Evolutionary conservation across 1,284 basidiomycete genomes (phyloP).

Genomic region (Leccinum pachyderme): DNA sequence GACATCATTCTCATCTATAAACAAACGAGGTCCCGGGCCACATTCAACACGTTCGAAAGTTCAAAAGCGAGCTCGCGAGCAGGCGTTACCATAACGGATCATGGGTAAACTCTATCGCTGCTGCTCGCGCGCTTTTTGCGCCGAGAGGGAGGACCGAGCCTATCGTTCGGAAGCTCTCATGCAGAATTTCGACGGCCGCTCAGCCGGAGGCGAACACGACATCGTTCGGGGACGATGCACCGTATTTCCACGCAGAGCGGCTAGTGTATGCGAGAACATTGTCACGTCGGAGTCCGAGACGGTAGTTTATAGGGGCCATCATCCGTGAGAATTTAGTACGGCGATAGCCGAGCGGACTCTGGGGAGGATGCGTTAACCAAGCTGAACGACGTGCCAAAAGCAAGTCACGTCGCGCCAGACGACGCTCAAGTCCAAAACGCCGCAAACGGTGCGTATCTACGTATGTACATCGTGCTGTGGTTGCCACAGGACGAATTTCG

Average conservation of each 20-base stretch:
- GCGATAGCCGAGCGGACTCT: conserved; percentile 5
- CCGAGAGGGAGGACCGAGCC: conserved; percentile 16
- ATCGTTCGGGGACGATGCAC: conserved; percentile 39
- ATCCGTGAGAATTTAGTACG: background rate
- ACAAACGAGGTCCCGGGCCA: conserved; percentile 60
- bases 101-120: conserved; percentile 57
- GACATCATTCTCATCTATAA: background rate
- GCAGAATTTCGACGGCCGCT: conserved; percentile 63
- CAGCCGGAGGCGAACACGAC: conserved; percentile 37
- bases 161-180: conserved; percentile 62
- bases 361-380: conserved; percentile 3
- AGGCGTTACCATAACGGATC: conserved; percentile 38
- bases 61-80: conserved; percentile 22
- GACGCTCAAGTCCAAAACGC: conserved; percentile 25
- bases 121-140: conserved; percentile 44
- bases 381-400: conserved; percentile 21
- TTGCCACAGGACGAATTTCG: conserved; percentile 17
- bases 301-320: conserved; percentile 36
- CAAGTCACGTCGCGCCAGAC: conserved; percentile 27
- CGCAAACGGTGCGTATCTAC: conserved; percentile 23
- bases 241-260: conserved; percentile 67
- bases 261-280: conserved; percentile 45
- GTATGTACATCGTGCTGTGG: conserved; percentile 9
- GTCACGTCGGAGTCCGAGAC: conserved; percentile 86
- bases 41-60: conserved; percentile 51